A percentile compares a stretch with the other conserved stretches of the same genome.
Evolutionary conservation across 2,329 filamentous ascomycete species (phyloP).

Genomic region (Amauroascus niger): DNA sequence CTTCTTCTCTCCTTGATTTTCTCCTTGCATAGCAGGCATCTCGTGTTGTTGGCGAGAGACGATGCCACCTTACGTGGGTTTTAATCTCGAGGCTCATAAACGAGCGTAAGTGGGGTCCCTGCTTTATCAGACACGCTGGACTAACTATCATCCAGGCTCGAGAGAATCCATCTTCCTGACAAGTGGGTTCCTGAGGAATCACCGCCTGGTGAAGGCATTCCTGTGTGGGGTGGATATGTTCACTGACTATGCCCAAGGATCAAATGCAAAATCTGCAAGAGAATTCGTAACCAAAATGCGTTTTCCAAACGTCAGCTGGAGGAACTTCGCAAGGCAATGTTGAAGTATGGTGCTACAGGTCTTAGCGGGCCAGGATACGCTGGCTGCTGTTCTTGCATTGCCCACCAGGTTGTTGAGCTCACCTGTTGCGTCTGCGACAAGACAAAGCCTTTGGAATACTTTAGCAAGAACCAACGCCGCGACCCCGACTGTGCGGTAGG

Average conservation of each 20-base stretch:
- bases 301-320: slow-evolving; percentile 44
- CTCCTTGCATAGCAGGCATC: neutral
- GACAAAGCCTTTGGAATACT: slow-evolving; percentile 41
- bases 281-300: slow-evolving; percentile 27
- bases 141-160: slow-evolving; percentile 20
- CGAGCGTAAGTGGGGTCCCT: slow-evolving; percentile 18
- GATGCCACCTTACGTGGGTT: slow-evolving; percentile 20
- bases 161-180: slow-evolving; percentile 24
- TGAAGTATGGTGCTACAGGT: slow-evolving; percentile 16
- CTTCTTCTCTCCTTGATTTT: neutral
- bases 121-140: neutral
- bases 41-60: neutral
- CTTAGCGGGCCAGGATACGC: slow-evolving; percentile 20
- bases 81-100: slow-evolving; percentile 22
- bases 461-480: slow-evolving; percentile 42
- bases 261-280: slow-evolving; percentile 41
- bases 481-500: slow-evolving; percentile 41
- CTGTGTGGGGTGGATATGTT: neutral
- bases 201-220: neutral
- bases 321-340: slow-evolving; percentile 25
- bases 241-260: slow-evolving; percentile 27
- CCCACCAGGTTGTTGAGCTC: slow-evolving; percentile 38
- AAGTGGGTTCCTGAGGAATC: slow-evolving; percentile 22
- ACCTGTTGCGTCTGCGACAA: slow-evolving; percentile 41
- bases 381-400: slow-evolving; percentile 40